Evolutionary conservation across 768 basidiomycete species (phyloP).

Genomic region (Trametes cingulata): DNA sequence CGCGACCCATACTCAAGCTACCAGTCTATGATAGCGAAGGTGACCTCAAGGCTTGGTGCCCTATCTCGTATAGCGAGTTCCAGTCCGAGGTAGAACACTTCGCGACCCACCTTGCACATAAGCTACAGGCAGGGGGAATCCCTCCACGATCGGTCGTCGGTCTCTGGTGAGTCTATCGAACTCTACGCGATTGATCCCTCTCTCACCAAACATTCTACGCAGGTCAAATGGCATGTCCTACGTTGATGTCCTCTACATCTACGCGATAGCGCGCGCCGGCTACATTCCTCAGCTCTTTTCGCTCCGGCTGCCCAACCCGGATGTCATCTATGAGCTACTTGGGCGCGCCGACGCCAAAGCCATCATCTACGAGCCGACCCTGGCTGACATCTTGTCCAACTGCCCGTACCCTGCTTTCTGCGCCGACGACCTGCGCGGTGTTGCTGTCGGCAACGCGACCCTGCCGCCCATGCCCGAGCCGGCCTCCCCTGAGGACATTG

Average conservation of each 20-base stretch:
- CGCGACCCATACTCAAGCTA: constrained; percentile 54
- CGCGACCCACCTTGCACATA: constrained; percentile 56
- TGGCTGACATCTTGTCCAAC: constrained; percentile 42
- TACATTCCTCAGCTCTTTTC: constrained; percentile 72
- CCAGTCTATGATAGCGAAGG: constrained; percentile 38
- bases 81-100: constrained; percentile 57
- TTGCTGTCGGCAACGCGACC: constrained; percentile 38
- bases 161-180: constrained; percentile 55
- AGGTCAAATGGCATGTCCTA: constrained; percentile 74
- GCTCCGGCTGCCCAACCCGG: constrained; percentile 65
- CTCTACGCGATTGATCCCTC: background rate
- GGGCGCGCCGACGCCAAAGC: constrained; percentile 56
- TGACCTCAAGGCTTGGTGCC: constrained; percentile 51
- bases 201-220: background rate
- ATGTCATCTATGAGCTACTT: constrained; percentile 66
- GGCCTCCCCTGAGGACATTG: constrained; percentile 35
- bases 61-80: constrained; percentile 64
- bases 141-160: constrained; percentile 59
- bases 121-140: constrained; percentile 45
- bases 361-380: constrained; percentile 62
- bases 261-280: constrained; percentile 62
- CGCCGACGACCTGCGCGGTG: constrained; percentile 41
- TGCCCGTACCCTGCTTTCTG: constrained; percentile 53
- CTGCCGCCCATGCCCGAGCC: constrained; percentile 50
- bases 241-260: constrained; percentile 65